phyloP scores from a whole-genome alignment of 495 filamentous ascomycete genomes.

The Penicillium dipodomyicola region DNA sequence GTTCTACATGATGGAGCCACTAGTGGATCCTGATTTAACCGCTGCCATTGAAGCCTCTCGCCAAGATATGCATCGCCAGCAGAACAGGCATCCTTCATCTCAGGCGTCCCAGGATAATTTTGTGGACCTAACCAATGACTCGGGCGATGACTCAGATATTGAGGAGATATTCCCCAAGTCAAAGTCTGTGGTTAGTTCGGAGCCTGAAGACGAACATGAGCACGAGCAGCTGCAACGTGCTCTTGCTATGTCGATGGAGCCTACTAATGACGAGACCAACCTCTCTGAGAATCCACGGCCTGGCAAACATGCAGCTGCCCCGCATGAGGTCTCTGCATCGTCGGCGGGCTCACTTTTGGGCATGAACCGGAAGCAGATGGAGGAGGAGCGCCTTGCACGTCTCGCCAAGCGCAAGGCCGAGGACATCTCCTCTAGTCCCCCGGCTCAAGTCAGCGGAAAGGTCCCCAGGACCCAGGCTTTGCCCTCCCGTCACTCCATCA shows the following conservation, averaged over 20 bases:
- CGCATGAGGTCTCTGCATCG: not conserved
- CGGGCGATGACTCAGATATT: conserved; percentile 32
- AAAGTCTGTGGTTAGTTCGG: conserved; percentile 36
- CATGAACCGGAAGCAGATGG: conserved; percentile 78
- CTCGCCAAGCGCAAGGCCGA: conserved; percentile 58
- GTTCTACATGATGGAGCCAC: conserved; percentile 2
- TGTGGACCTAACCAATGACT: conserved; percentile 43
- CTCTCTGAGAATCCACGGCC: conserved; percentile 5
- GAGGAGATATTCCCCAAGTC: conserved; percentile 34
- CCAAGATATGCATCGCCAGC: not conserved
- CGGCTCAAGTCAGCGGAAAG: conserved; percentile 11
- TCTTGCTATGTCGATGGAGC: conserved; percentile 52
- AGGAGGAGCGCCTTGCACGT: conserved; percentile 76
- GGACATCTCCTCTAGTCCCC: conserved; percentile 8
- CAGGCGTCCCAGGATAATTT: conserved; percentile 9
- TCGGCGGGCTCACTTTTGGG: conserved; percentile 39
- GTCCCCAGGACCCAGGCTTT: not conserved
- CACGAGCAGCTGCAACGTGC: conserved; percentile 53
- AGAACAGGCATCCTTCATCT: not conserved
- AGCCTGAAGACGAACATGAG: conserved; percentile 27
- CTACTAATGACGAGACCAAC: not conserved
- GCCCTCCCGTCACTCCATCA: not conserved
- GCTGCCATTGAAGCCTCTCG: conserved; percentile 52
- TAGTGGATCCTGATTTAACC: conserved; percentile 20
- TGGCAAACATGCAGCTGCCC: not conserved